Conservation (phyloP, 306 rosid species). For the Vigna radiata region DNA sequence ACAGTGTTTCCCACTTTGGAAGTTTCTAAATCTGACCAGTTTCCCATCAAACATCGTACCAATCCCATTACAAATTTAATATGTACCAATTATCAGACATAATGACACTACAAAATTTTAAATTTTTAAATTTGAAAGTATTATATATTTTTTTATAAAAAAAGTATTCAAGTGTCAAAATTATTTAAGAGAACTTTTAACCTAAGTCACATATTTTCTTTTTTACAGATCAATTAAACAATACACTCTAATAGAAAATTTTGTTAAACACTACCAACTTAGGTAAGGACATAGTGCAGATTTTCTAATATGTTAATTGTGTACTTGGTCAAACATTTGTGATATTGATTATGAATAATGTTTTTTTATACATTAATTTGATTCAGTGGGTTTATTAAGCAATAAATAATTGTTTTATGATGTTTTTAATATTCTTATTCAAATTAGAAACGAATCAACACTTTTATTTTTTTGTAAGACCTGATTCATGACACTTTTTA, state of each 20-base stretch:
- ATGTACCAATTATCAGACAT: not conserved
- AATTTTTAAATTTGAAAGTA: too few species aligned
- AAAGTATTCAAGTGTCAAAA: too few species aligned
- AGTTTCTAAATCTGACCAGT: not conserved
- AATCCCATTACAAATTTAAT: not conserved
- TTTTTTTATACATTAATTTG: not conserved
- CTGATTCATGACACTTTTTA: too few species aligned
- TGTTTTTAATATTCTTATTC: too few species aligned
- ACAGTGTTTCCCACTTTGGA: not conserved
- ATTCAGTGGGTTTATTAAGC: not conserved
- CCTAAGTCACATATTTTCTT: too few species aligned
- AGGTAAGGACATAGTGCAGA: not conserved
- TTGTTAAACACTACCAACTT: not conserved
- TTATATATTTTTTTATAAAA: too few species aligned
- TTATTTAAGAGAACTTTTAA: too few species aligned
- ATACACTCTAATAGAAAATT: not conserved
- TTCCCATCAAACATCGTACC: not conserved
- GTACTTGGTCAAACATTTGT: not conserved
- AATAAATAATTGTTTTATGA: not conserved
- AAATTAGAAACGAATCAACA: too few species aligned
- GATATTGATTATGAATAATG: not conserved
- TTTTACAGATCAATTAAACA: not conserved
- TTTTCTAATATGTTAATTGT: not conserved
- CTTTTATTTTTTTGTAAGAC: too few species aligned
- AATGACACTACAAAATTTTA: too few species aligned